phyloP scores from a whole-genome alignment of 2,329 filamentous ascomycete species.

The Colletotrichum zoysiae region DNA sequence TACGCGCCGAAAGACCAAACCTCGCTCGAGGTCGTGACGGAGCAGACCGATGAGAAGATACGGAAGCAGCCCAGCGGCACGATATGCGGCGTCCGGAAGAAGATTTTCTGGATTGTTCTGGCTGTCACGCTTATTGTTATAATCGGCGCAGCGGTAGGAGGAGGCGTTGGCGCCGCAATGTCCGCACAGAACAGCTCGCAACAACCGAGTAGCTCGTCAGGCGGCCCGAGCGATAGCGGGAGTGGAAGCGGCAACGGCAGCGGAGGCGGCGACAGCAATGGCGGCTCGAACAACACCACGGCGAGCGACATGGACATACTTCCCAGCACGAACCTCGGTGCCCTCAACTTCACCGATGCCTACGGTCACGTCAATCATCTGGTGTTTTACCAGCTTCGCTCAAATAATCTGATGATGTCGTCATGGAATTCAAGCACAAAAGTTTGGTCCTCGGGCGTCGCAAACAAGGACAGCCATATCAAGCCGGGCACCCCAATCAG shows the following conservation, averaged over 20 bases:
- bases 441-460: slow-evolving; percentile 21
- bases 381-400: slow-evolving; percentile 35
- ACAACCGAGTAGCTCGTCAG: slow-evolving; percentile 17
- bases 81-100: slow-evolving; percentile 37
- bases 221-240: slow-evolving; percentile 2
- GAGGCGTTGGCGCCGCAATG: slow-evolving; percentile 31
- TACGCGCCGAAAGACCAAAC: slow-evolving; percentile 27
- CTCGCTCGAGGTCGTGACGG: slow-evolving; percentile 12
- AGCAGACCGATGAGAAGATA: neutral
- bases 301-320: slow-evolving; percentile 16
- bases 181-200: slow-evolving; percentile 27
- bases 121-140: slow-evolving; percentile 17
- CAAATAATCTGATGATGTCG: slow-evolving; percentile 28
- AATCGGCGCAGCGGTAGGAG: slow-evolving; percentile 33
- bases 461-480: slow-evolving; percentile 19
- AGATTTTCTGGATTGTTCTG: slow-evolving; percentile 38
- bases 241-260: neutral
- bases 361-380: slow-evolving; percentile 35
- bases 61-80: neutral
- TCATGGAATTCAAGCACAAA: slow-evolving; percentile 37
- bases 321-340: slow-evolving; percentile 21
- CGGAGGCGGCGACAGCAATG: neutral
- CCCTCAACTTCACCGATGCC: slow-evolving; percentile 39
- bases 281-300: slow-evolving; percentile 17
- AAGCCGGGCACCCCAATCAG: slow-evolving; percentile 39